Evolutionary conservation across 1,139 yeast species (phyloP).

Genomic region (Pneumocystis wakefieldiae): DNA sequence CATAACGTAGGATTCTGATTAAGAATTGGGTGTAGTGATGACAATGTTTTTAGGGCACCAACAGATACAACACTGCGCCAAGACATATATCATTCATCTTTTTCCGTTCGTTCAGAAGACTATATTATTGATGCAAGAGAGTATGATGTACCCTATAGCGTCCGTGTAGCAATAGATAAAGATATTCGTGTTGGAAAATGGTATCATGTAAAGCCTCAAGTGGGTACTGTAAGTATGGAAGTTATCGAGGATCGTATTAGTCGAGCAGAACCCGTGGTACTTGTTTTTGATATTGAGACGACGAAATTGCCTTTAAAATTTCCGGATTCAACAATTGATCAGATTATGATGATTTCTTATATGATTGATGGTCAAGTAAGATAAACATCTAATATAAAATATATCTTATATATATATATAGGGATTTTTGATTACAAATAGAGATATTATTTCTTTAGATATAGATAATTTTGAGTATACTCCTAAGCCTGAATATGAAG

Average conservation of each 20-base stretch:
- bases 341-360: constrained; percentile 96
- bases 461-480: constrained; percentile 95
- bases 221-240: constrained; percentile 39
- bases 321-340: constrained; percentile 87
- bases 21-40: background rate
- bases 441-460: constrained; percentile 88
- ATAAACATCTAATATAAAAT: background rate
- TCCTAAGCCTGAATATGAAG: constrained; percentile 92
- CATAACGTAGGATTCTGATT: constrained; percentile 12
- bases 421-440: constrained; percentile 81
- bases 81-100: background rate
- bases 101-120: constrained; percentile 41
- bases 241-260: constrained; percentile 67
- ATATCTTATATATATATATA: background rate
- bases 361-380: constrained; percentile 82
- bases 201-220: constrained; percentile 64
- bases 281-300: constrained; percentile 96
- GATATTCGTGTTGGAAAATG: constrained; percentile 86
- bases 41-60: constrained; percentile 15
- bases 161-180: constrained; percentile 80
- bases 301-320: constrained; percentile 92
- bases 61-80: constrained; percentile 3
- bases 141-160: constrained; percentile 94
- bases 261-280: constrained; percentile 92
- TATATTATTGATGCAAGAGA: constrained; percentile 71